Evolutionary conservation across 352 stramenopile species (phyloP), one percentile per base, ranked within the genome.

Genomic region (Phytophthora macrochlamydospora): DNA sequence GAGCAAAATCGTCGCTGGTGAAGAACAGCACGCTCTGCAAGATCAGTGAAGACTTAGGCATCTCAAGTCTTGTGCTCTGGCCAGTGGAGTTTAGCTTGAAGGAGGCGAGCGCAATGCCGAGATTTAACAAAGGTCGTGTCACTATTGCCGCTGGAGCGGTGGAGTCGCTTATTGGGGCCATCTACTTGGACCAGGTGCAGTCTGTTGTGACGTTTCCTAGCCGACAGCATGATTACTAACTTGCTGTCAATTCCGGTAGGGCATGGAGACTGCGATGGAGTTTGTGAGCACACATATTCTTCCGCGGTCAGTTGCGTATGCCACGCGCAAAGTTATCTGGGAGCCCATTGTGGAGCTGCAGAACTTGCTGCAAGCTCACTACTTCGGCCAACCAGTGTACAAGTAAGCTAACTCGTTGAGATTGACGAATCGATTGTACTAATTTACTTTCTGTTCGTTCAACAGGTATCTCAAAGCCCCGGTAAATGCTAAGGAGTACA

Each of bases 141-240:
- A 95, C 87, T 0, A 91, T 95, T 66, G 79, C 92, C 40, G 83
- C 87, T 0, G 87, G 86, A 8, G 85, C 84, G 1, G 65, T 95
- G 13, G 85, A 95, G 51, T 72, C 85, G n/a, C 65, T 94, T 28
- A 92, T 94, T 74, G 85, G 80, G 1, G 85, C 83, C 1, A 71
- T 94, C 14, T 94, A 94, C 62, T 45, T 94, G 28, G 85, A 94
- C 42, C 80, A 93, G 75, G 69, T 74, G 54, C 18, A 24, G 18
- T 24, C 18, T 24, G 18, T 24, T 24, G 18, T 24, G 18, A 24
- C 18, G 18, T 24, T 24, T 24, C 18, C 18, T 24, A 24, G 18
- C 18, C 18, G 18, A 24, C 18, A 24, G 18, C 18, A 24, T 51
- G 29, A 37, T 51, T 58, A 24, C 35, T 51, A 18, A 59, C 29